These are phyloP conservation scores for Eucalyptus fibrosa DNA, from an alignment of 345 rosid genomes.

Conservation along the genomic window DNA sequence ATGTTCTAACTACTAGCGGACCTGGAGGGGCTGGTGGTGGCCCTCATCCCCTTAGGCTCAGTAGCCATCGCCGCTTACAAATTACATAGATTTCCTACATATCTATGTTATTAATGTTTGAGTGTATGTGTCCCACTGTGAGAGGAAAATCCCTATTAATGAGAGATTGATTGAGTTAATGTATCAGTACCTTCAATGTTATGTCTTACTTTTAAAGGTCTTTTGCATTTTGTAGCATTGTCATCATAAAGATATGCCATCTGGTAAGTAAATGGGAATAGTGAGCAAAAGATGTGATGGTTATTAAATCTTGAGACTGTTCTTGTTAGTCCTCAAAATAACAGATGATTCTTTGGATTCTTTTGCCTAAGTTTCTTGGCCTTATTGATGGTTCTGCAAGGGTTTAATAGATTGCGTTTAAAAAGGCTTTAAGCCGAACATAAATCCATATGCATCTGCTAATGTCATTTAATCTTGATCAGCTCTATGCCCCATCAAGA, in stretches of 20 bases:
- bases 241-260: not conserved
- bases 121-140: not conserved
- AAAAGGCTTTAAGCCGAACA: not conserved
- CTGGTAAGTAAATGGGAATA: not conserved
- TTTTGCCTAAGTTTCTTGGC: not conserved
- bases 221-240: not conserved
- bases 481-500: constrained; percentile 44
- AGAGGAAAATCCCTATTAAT: not conserved
- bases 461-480: not conserved
- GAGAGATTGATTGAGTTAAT: not conserved
- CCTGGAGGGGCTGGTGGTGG: not conserved
- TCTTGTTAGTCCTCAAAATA: not conserved
- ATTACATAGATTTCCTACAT: not conserved
- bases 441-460: not conserved
- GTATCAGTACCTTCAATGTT: not conserved
- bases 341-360: not conserved
- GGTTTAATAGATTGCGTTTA: not conserved
- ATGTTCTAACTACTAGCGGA: not conserved
- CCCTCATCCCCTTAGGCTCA: not conserved
- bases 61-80: not conserved
- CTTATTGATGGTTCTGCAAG: not conserved
- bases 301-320: not conserved
- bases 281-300: not conserved
- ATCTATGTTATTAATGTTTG: not conserved
- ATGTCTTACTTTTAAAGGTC: not conserved